These are phyloP conservation scores for Phoma sp. DNA, from an alignment of 2,329 filamentous ascomycete species.

Conservation along the genomic window DNA sequence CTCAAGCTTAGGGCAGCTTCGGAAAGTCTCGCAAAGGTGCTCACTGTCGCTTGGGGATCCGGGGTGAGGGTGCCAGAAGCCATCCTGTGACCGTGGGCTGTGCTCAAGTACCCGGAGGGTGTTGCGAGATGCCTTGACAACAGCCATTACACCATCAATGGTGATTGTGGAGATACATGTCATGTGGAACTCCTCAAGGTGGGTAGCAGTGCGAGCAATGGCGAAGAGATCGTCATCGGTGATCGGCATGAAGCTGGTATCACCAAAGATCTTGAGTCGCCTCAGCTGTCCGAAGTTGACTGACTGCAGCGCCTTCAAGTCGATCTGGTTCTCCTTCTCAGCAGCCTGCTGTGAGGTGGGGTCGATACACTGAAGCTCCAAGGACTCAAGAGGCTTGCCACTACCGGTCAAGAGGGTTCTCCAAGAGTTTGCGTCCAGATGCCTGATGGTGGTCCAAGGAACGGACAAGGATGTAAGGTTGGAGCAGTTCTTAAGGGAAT, in stretches of 20 bases:
- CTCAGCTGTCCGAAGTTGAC: constrained; percentile 60
- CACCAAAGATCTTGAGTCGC: constrained; percentile 62
- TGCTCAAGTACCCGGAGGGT: constrained; percentile 61
- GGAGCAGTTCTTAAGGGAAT: constrained; percentile 56
- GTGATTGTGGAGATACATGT: constrained; percentile 62
- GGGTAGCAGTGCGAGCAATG: constrained; percentile 60
- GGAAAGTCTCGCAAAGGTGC: constrained; percentile 58
- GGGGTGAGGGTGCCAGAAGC: constrained; percentile 60
- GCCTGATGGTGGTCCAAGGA: constrained; percentile 62
- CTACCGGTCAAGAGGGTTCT: constrained; percentile 55
- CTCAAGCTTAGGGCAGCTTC: constrained; percentile 55
- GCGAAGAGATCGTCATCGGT: constrained; percentile 58
- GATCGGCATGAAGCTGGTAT: constrained; percentile 61
- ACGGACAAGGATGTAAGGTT: constrained; percentile 58
- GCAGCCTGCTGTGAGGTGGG: constrained; percentile 56
- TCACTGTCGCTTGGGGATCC: constrained; percentile 54
- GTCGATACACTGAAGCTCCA: constrained; percentile 61
- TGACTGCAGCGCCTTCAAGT: constrained; percentile 55
- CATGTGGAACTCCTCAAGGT: constrained; percentile 61
- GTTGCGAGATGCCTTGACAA: constrained; percentile 58
- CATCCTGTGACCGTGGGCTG: constrained; percentile 60
- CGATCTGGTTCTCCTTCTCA: constrained; percentile 50
- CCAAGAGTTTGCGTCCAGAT: constrained; percentile 58
- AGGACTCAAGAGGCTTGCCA: constrained; percentile 55
- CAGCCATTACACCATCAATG: constrained; percentile 60